Percentiles rank a stretch among this genome's conserved stretches.
Conservation (phyloP, 306 rosid genomes). For the Morella rubra region DNA sequence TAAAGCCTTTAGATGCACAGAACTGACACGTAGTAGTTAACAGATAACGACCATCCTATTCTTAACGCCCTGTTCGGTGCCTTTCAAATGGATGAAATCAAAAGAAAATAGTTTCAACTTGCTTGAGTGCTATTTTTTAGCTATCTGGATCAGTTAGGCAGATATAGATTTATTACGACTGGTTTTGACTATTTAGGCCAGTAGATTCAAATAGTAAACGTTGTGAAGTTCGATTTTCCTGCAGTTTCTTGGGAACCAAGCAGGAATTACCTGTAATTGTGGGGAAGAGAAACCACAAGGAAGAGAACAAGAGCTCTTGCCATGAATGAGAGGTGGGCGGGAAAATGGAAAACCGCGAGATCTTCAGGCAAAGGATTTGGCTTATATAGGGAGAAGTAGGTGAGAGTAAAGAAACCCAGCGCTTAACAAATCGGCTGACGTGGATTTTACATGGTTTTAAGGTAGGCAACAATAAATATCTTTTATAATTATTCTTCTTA, state of each 20-base stretch:
- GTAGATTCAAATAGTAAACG: neutral
- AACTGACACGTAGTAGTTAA: neutral
- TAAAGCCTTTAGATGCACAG: neutral
- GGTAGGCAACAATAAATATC: too few species aligned
- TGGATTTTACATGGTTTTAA: too few species aligned
- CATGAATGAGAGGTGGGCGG: neutral
- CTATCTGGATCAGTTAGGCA: neutral
- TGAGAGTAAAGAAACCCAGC: too few species aligned
- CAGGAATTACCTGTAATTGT: constrained; percentile 10
- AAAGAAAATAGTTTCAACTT: neutral
- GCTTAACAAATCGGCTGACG: too few species aligned
- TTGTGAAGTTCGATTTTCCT: neutral
- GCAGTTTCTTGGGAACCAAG: neutral
- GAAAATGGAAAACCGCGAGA: neutral
- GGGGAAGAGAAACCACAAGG: neutral
- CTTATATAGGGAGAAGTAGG: neutral
- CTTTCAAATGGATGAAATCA: neutral
- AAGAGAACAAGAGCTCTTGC: neutral
- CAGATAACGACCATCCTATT: neutral
- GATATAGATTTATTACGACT: neutral
- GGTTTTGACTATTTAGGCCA: neutral
- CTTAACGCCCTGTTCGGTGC: neutral
- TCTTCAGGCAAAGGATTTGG: neutral
- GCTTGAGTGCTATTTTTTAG: neutral
- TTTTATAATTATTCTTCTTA: too few species aligned